Percentiles rank a stretch among this genome's conserved stretches.
Conservation (phyloP, 495 filamentous ascomycete genomes). For the Penicillium crystallinum region DNA sequence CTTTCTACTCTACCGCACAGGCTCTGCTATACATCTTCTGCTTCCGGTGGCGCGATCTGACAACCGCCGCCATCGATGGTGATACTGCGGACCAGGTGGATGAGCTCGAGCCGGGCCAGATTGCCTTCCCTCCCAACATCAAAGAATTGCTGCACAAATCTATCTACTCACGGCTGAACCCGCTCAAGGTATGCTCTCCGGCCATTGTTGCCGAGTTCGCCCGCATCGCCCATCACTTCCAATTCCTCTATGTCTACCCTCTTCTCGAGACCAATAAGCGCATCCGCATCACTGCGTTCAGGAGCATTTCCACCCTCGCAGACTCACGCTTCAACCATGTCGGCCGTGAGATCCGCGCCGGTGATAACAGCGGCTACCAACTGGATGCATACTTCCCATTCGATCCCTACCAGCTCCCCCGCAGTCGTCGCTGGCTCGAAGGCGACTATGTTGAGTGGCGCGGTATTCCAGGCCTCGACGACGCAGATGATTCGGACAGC, state of each 20-base stretch:
- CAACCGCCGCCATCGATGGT: slow-evolving; percentile 49
- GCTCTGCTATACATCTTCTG: slow-evolving; percentile 94
- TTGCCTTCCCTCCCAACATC: slow-evolving; percentile 67
- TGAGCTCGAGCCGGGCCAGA: slow-evolving; percentile 54
- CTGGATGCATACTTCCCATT: slow-evolving; percentile 96
- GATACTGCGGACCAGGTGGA: slow-evolving; percentile 48
- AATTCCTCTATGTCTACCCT: slow-evolving; percentile 80
- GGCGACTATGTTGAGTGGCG: slow-evolving; percentile 83
- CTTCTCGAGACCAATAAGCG: slow-evolving; percentile 91
- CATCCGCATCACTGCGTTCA: slow-evolving; percentile 60
- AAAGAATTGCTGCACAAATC: slow-evolving; percentile 65
- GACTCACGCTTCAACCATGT: slow-evolving; percentile 38
- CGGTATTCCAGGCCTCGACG: slow-evolving; percentile 65
- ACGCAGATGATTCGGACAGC: slow-evolving; percentile 51
- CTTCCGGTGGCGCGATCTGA: slow-evolving; percentile 92
- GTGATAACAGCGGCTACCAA: slow-evolving; percentile 64
- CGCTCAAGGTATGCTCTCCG: slow-evolving; percentile 92
- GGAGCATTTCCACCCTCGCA: slow-evolving; percentile 29
- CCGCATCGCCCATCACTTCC: slow-evolving; percentile 72
- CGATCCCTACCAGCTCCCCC: slow-evolving; percentile 85
- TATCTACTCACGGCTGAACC: slow-evolving; percentile 85
- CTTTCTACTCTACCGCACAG: slow-evolving; percentile 87
- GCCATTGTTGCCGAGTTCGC: slow-evolving; percentile 88
- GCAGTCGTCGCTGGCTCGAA: slow-evolving; percentile 79
- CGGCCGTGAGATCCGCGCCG: slow-evolving; percentile 58